phyloP scores from a whole-genome alignment of 2,329 filamentous ascomycete species.

The Phialophora verrucosa region DNA sequence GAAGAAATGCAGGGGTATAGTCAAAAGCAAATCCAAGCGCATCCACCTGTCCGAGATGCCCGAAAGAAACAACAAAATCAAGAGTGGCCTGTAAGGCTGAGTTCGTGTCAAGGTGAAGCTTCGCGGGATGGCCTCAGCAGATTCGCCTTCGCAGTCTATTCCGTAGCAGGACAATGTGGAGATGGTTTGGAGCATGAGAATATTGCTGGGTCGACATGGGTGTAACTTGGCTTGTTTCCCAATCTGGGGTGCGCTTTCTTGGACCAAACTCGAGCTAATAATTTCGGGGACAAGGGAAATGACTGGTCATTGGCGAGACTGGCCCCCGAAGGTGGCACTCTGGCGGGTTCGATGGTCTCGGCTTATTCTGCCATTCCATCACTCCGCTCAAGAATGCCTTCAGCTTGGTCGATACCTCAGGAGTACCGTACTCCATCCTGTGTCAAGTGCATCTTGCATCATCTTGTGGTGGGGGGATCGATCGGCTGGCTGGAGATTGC shows the following conservation, averaged over 20 bases:
- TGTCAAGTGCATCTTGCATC: constrained; percentile 9
- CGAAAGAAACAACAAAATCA: not conserved
- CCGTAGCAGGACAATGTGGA: constrained; percentile 1
- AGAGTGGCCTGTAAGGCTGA: constrained; percentile 17
- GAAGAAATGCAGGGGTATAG: constrained; percentile 6
- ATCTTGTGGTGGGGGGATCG: not conserved
- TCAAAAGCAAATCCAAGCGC: not conserved
- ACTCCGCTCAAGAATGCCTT: not conserved
- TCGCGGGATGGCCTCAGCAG: not conserved
- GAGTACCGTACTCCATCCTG: not conserved
- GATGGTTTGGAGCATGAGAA: constrained; percentile 5
- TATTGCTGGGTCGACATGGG: constrained; percentile 11
- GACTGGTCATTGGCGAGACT: not conserved
- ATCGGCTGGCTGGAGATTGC: constrained; percentile 16
- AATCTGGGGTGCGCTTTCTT: constrained; percentile 18
- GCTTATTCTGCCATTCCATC: not conserved
- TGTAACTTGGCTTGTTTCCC: constrained; percentile 7
- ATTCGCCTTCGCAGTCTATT: constrained; percentile 2
- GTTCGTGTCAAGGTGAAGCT: not conserved
- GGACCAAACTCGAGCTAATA: constrained; percentile 6
- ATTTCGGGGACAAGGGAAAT: not conserved
- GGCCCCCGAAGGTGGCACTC: not conserved
- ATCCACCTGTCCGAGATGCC: not conserved
- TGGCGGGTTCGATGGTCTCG: not conserved
- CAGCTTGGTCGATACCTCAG: not conserved